Percentiles rank a stretch among this genome's conserved stretches.
Evolutionary conservation across 805 yeast genomes (phyloP).

Genomic region (Komagataella pseudopastoris): DNA sequence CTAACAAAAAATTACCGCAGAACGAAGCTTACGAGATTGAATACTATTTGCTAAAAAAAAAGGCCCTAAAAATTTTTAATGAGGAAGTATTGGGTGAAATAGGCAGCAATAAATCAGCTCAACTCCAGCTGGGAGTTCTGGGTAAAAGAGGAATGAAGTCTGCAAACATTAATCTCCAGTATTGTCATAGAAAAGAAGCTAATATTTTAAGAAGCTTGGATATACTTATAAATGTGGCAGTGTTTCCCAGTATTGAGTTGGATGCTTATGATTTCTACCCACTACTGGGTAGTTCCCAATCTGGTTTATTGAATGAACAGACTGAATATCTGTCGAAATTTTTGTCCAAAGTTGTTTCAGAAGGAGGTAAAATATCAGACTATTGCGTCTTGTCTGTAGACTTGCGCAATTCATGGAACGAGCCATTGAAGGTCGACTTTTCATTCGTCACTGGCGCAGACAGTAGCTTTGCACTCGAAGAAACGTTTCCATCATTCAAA

Average conservation of each 20-base stretch:
- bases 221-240: slow-evolving; percentile 59
- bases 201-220: slow-evolving; percentile 38
- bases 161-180: slow-evolving; percentile 53
- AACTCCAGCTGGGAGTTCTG: slow-evolving; percentile 40
- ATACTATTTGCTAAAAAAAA: slow-evolving; percentile 43
- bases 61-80: slow-evolving; percentile 41
- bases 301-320: slow-evolving; percentile 11
- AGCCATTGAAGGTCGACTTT: slow-evolving; percentile 22
- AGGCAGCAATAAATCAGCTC: slow-evolving; percentile 22
- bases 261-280: slow-evolving; percentile 69
- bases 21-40: slow-evolving; percentile 67
- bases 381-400: slow-evolving; percentile 62
- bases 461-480: not conserved
- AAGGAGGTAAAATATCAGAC: slow-evolving; percentile 26
- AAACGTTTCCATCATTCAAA: slow-evolving; percentile 1
- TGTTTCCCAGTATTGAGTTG: slow-evolving; percentile 59
- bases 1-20: slow-evolving; percentile 31
- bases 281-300: slow-evolving; percentile 16
- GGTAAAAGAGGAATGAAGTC: slow-evolving; percentile 68
- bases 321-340: slow-evolving; percentile 17
- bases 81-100: slow-evolving; percentile 28
- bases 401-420: slow-evolving; percentile 70
- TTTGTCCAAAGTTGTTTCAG: slow-evolving; percentile 14
- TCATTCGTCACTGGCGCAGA: not conserved
- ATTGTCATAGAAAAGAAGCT: slow-evolving; percentile 20